phyloP scores from a whole-genome alignment of 306 rosid genomes.

The Vigna nakashimae region DNA sequence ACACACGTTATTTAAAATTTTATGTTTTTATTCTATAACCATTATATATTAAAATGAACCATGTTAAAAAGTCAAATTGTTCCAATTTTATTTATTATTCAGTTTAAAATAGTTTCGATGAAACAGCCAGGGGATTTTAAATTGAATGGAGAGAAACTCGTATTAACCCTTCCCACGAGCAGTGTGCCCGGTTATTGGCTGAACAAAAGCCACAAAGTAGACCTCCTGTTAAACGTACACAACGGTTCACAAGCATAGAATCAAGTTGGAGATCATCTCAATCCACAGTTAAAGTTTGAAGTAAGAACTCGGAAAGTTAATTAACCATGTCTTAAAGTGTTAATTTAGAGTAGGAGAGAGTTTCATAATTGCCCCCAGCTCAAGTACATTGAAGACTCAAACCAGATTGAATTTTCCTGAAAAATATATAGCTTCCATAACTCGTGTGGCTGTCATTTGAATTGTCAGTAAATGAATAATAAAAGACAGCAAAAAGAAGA shows the following conservation, averaged over 20 bases:
- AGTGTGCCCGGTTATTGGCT: neutral
- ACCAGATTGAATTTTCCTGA: neutral
- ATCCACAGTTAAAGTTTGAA: neutral
- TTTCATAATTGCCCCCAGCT: slow-evolving; percentile 23
- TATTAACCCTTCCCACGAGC: neutral
- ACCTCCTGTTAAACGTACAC: neutral
- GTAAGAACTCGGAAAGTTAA: neutral
- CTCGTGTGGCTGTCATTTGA: slow-evolving; percentile 34
- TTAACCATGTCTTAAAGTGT: slow-evolving; percentile 8
- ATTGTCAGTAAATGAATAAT: slow-evolving; percentile 24
- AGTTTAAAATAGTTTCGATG: neutral
- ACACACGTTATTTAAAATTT: too few relatives aligned
- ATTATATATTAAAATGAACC: too few relatives aligned
- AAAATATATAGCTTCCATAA: slow-evolving; percentile 39
- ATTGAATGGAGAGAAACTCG: neutral
- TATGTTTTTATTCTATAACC: too few relatives aligned
- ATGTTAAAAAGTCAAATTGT: neutral
- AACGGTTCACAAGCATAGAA: neutral
- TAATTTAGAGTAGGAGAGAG: slow-evolving; percentile 3
- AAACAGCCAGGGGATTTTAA: neutral
- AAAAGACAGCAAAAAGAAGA: slow-evolving; percentile 12
- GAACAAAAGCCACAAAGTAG: too few relatives aligned
- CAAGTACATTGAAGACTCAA: slow-evolving; percentile 21
- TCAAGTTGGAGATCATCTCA: neutral
- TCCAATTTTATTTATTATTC: neutral